Evolutionary conservation across 2,329 filamentous ascomycete genomes (phyloP).

Genomic region (Tolypocladium ophioglossoides): DNA sequence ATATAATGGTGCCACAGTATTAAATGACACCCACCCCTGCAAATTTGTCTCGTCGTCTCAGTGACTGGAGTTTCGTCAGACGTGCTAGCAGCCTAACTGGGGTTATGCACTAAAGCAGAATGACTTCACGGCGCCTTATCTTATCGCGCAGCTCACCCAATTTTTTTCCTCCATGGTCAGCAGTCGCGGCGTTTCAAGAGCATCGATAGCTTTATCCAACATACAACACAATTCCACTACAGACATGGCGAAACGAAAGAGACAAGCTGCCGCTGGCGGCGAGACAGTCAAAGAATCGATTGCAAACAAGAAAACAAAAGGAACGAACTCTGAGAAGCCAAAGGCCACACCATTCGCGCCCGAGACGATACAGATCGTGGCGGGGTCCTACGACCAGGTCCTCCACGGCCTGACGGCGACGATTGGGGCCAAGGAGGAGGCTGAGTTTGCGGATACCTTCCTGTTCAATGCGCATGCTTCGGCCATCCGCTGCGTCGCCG

Average conservation of each 20-base stretch:
- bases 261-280: slow-evolving; percentile 21
- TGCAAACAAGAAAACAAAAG: slow-evolving; percentile 22
- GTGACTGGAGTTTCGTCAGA: not conserved
- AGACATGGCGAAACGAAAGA: slow-evolving; percentile 40
- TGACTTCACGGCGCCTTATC: slow-evolving; percentile 2
- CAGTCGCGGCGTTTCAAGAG: not conserved
- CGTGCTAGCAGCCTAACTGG: not conserved
- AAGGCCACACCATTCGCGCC: slow-evolving; percentile 6
- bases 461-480: slow-evolving; percentile 90
- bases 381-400: slow-evolving; percentile 88
- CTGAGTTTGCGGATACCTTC: slow-evolving; percentile 82
- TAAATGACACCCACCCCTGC: no score
- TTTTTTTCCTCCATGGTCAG: slow-evolving; percentile 3
- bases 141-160: not conserved
- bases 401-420: slow-evolving; percentile 84
- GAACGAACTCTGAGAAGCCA: slow-evolving; percentile 4
- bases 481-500: slow-evolving; percentile 76
- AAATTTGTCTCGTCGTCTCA: no score
- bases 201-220: not conserved
- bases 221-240: not conserved
- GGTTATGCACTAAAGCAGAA: not conserved
- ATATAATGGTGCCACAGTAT: not conserved
- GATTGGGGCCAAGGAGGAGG: slow-evolving; percentile 32
- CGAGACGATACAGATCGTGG: slow-evolving; percentile 74
- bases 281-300: slow-evolving; percentile 13